Percentiles rank a stretch among this genome's conserved stretches.
These are phyloP conservation scores for Trichoderma aggressivum DNA, from an alignment of 2,329 filamentous ascomycete genomes.

Conservation along the genomic window DNA sequence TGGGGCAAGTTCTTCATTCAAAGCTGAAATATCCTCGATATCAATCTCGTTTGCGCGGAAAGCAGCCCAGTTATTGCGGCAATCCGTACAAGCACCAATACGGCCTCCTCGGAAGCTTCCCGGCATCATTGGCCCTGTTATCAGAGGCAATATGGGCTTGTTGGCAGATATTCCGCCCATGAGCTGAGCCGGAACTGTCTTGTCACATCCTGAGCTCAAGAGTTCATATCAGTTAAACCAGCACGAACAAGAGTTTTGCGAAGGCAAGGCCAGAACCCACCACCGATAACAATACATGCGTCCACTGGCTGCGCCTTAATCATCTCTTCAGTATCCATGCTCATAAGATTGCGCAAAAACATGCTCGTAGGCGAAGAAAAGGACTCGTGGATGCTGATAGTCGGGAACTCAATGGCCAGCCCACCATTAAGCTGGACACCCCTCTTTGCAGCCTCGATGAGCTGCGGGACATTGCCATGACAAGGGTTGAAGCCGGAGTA, in stretches of 20 bases:
- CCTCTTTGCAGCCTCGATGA: conserved; percentile 67
- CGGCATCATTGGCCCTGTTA: conserved; percentile 74
- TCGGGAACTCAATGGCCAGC: conserved; percentile 69
- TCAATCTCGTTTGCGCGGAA: conserved; percentile 64
- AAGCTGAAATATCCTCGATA: conserved; percentile 65
- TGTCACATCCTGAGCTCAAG: conserved; percentile 60
- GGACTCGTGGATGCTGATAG: conserved; percentile 67
- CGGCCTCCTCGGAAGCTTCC: conserved; percentile 62
- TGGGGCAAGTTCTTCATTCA: conserved; percentile 71
- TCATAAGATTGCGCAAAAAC: conserved; percentile 72
- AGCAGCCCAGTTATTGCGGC: conserved; percentile 68
- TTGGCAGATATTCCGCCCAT: conserved; percentile 76
- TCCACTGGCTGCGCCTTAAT: conserved; percentile 68
- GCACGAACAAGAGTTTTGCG: background rate
- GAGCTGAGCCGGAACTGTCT: conserved; percentile 69
- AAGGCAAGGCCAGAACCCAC: conserved; percentile 33
- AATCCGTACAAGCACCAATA: conserved; percentile 73
- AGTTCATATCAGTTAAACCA: background rate
- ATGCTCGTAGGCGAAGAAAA: conserved; percentile 71
- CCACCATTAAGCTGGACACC: conserved; percentile 66
- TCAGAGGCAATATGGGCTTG: conserved; percentile 64
- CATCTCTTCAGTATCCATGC: conserved; percentile 80
- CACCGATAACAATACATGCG: conserved; percentile 64
- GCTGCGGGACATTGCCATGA: conserved; percentile 67
- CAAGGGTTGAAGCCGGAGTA: conserved; percentile 72